phyloP scores from a whole-genome alignment of 2,329 filamentous ascomycete genomes.

The Diaporthe sp. region DNA sequence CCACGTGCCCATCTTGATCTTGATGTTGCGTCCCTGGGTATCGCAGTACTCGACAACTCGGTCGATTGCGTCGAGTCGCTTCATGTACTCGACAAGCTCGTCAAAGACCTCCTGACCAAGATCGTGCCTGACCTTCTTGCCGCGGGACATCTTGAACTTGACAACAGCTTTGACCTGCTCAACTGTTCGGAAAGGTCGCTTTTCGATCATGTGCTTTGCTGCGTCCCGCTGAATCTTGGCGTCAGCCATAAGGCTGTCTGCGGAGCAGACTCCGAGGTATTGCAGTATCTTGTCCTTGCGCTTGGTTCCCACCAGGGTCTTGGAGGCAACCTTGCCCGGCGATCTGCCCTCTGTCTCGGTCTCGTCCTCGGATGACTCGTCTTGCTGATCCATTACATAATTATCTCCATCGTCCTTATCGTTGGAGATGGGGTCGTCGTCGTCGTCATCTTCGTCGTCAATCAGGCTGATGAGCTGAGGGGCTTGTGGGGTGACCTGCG shows the following conservation, averaged over 20 bases:
- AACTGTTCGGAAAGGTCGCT: conserved; percentile 80
- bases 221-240: conserved; percentile 79
- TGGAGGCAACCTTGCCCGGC: conserved; percentile 34
- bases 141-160: conserved; percentile 60
- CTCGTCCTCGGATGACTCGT: conserved; percentile 55
- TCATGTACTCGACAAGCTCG: conserved; percentile 77
- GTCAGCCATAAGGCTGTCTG: conserved; percentile 84
- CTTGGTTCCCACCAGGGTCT: conserved; percentile 47
- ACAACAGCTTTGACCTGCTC: conserved; percentile 71
- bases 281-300: conserved; percentile 70
- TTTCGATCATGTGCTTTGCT: conserved; percentile 77
- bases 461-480: conserved; percentile 33
- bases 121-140: conserved; percentile 61
- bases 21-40: conserved; percentile 72
- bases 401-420: conserved; percentile 37
- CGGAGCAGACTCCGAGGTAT: conserved; percentile 85
- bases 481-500: conserved; percentile 10
- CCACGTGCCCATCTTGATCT: conserved; percentile 61
- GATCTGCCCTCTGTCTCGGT: conserved; percentile 53
- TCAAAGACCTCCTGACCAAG: conserved; percentile 68
- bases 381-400: conserved; percentile 38
- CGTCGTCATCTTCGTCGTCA: conserved; percentile 32
- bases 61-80: conserved; percentile 86
- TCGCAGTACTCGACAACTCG: conserved; percentile 84
- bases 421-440: conserved; percentile 30